Evolutionary conservation across 345 rosid species (phyloP), one percentile per base, ranked within the genome.

Genomic region (Microcos paniculata): DNA sequence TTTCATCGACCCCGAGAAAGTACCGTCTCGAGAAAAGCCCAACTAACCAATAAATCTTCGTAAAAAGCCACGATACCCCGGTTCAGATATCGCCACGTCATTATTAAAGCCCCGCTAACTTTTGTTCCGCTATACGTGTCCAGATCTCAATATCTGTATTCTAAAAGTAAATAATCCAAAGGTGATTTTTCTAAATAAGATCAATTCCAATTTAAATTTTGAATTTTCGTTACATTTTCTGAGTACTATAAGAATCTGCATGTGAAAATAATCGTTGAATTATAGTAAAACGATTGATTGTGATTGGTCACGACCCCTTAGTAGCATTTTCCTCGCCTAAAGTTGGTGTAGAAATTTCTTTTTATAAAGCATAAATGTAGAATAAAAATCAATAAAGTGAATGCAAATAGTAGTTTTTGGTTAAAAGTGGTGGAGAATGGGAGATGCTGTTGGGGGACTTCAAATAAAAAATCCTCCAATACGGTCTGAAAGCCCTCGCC

Each of bases 81-180:
- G 33, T 26, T 71, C 18, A 16, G 69, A 73, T 69, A 26, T 13
- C 40, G 80, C 78, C 83, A 71, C 79, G 78, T 75, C 18, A 65
- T 24, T 73, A 14, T 3, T 33, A 6, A 8, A 28, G 5, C 28
- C 61, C 61, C 45, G 18, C 9, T 0, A 11, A 31, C 0, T 0
- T 3, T 1, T 24, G 73, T 30, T 30, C 76, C 78, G 28, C 28
- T 8, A 0, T 28, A 8, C 19, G 26, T 51, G 51, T 31, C 65
- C 19, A 56, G 51, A 66, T 56, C 21, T 43, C 23, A 45, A 3
- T 35, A 6, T 2, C 6, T 2, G 38, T 35, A 6, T 6, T 35
- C 6, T 35, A 35, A 35, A 35, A 35, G 2, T 35, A 35, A 6
- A n/a, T n/a, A 35, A 35, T 6, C 13, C 19, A 2, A 0, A 13